Percentiles rank a stretch among this genome's conserved stretches.
Conservation (phyloP, 2,329 filamentous ascomycete genomes). For the Emericellopsis atlantica region DNA sequence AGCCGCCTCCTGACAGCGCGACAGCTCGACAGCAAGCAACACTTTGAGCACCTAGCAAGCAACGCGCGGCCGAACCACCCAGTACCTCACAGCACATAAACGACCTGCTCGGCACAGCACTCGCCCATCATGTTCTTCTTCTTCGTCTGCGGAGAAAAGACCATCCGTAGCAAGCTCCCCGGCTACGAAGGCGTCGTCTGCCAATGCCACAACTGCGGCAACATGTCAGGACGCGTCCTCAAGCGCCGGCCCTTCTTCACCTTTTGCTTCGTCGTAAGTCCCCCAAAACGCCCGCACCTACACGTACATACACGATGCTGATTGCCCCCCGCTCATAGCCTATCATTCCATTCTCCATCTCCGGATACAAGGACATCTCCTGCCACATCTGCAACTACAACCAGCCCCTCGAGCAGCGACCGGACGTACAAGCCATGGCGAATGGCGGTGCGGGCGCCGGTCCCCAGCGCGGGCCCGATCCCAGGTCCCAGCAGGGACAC, state of each 20-base stretch:
- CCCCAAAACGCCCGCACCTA: not conserved
- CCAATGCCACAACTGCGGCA: constrained; percentile 56
- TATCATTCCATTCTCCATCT: constrained; percentile 56
- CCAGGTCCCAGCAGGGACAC: not conserved
- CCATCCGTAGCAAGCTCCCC: constrained; percentile 44
- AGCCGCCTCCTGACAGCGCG: not conserved
- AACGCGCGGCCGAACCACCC: too few species aligned
- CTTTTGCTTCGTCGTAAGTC: constrained; percentile 58
- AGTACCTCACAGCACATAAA: too few species aligned
- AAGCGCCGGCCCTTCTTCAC: constrained; percentile 65
- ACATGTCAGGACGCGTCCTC: constrained; percentile 46
- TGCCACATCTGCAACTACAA: constrained; percentile 69
- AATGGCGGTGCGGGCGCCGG: constrained; percentile 20
- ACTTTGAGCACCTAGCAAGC: too few species aligned
- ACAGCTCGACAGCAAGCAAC: not conserved
- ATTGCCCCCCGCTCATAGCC: constrained; percentile 29
- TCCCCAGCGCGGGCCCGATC: not conserved
- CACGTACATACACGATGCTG: not conserved
- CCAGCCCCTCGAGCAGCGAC: constrained; percentile 48
- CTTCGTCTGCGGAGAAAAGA: constrained; percentile 49
- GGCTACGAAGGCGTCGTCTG: constrained; percentile 50
- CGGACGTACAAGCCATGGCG: constrained; percentile 41
- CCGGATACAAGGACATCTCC: constrained; percentile 54
- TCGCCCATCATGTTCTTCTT: constrained; percentile 41
- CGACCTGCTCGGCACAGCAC: too few species aligned